phyloP scores from a whole-genome alignment of 345 rosid genomes.

The Stellera chamaejasme region DNA sequence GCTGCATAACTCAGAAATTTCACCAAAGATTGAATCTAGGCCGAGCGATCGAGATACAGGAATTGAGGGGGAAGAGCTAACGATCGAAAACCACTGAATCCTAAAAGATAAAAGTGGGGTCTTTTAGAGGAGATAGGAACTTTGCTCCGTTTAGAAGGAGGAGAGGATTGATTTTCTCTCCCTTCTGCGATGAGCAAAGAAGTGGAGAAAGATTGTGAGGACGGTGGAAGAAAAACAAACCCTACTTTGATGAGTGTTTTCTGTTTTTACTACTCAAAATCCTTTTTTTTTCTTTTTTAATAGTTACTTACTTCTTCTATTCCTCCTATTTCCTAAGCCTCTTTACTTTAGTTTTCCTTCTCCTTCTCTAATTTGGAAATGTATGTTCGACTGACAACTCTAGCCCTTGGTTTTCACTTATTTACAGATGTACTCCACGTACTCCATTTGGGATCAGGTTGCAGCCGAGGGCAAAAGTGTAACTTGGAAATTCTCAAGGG shows the following conservation, averaged over 20 bases:
- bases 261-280: neutral
- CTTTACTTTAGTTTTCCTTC: neutral
- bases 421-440: slow-evolving; percentile 6
- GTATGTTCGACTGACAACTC: too few species aligned
- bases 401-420: neutral
- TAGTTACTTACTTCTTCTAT: too few species aligned
- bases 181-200: slow-evolving; percentile 38
- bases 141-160: neutral
- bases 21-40: slow-evolving; percentile 23
- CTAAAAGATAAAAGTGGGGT: neutral
- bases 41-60: slow-evolving; percentile 17
- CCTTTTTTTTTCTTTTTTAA: neutral
- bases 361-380: slow-evolving; percentile 5
- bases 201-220: slow-evolving; percentile 27
- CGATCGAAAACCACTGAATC: slow-evolving; percentile 29
- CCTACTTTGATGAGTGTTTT: slow-evolving; percentile 22
- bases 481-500: neutral
- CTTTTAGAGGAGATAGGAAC: neutral
- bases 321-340: too few species aligned
- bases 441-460: neutral
- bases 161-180: slow-evolving; percentile 27
- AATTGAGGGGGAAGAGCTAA: slow-evolving; percentile 15
- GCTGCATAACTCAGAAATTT: slow-evolving; percentile 80
- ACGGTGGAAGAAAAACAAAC: slow-evolving; percentile 27
- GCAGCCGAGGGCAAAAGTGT: neutral